These are phyloP conservation scores for Penicillium sp. DNA, from an alignment of 2,329 filamentous ascomycete genomes.

Conservation along the genomic window DNA sequence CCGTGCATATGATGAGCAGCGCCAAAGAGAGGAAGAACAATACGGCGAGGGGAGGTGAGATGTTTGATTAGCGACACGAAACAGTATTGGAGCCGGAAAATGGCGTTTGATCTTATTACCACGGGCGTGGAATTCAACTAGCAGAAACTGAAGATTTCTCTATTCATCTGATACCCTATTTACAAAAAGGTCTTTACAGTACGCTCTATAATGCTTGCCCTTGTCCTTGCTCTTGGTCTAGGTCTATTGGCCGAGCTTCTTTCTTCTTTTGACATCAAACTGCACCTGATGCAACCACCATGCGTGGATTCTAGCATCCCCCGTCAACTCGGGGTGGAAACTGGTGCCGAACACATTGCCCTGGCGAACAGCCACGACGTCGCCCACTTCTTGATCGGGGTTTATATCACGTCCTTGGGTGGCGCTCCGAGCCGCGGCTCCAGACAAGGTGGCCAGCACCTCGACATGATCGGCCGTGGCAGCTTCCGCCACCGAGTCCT, in stretches of 20 bases:
- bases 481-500: constrained; percentile 49
- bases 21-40: constrained; percentile 61
- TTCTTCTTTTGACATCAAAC: constrained; percentile 41
- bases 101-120: constrained; percentile 38
- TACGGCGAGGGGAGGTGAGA: constrained; percentile 60
- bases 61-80: constrained; percentile 3
- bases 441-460: constrained; percentile 61
- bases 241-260: constrained; percentile 26
- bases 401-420: constrained; percentile 47
- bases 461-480: constrained; percentile 57
- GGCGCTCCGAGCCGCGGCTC: constrained; percentile 54
- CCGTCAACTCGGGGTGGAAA: constrained; percentile 92
- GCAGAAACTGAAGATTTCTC: constrained; percentile 33
- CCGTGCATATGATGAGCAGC: constrained; percentile 69
- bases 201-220: constrained; percentile 16
- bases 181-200: constrained; percentile 25
- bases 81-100: constrained; percentile 31
- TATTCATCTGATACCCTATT: constrained; percentile 35
- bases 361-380: constrained; percentile 87
- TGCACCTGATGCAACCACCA: constrained; percentile 87
- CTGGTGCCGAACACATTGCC: constrained; percentile 92
- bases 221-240: not conserved
- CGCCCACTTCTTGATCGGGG: constrained; percentile 54
- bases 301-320: constrained; percentile 82
- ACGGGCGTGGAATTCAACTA: constrained; percentile 36